Base-by-base conservation (phyloP, 139 green algal genomes). In the Chlamydomonas applanata region DNA sequence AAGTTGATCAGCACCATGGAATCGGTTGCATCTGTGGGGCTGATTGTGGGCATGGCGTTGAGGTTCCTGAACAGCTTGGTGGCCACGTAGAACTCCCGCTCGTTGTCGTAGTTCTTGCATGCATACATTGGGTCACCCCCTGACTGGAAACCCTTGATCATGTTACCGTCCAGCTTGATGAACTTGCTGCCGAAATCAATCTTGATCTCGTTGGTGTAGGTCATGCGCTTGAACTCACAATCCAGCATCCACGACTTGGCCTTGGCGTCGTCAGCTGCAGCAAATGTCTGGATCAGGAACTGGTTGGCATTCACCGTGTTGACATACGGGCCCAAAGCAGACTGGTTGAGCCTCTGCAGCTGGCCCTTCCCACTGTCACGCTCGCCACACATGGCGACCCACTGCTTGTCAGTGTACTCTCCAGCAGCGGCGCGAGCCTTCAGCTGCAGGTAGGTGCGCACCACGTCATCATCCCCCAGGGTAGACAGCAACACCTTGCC, bases 1-100 rank as follows among this genome's bases (percentile, higher is more conserved):
- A 36, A 68, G n/a, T 68, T 68, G 60, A 68, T 36, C 3, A 68
- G 60, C 60, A 68, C 16, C 60, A 68, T 68, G 9, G 60, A 40
- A 4, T 3, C 4, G n/a, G 35, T 34, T 3, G 60, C 60, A 40
- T 68, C 60, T 20, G 22, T 35, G 60, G 60, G 60, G 4, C n/a
- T 68, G 4, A 68, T 25, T 13, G 25, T 30, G 4, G 60, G 60
- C 4, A 68, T 40, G 20, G 33, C 60, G 60, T 68, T 68, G 24
- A 68, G 11, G 60, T 68, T 68, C 60, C 33, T 68, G 60, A 68
- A 36, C 24, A 68, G 30, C 60, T 40, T 36, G 20, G 60, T 35
- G 27, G 60, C 11, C 11, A 68, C 16, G 14, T 25, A 25, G 11
- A 68, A 35, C 3, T 4, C 4, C 4, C 60, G 4, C 30, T 68